Conservation (phyloP, 1,139 yeast species). For the Entelexis paramagnoliae region DNA sequence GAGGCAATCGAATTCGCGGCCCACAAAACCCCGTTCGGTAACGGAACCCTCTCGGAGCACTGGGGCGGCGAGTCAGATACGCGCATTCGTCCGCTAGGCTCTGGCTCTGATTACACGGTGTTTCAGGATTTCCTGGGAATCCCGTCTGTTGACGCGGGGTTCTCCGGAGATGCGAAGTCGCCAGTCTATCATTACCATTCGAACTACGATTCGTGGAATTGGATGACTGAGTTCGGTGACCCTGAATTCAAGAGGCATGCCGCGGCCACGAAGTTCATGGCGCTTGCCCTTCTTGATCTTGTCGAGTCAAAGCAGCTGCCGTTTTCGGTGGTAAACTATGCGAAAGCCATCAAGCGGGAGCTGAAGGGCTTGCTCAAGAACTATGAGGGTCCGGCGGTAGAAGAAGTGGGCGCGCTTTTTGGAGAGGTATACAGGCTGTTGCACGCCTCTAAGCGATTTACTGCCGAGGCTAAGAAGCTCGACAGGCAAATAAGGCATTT, state of each 20-base stretch:
- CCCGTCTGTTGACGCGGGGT: slow-evolving; percentile 53
- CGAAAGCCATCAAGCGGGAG: slow-evolving; percentile 27
- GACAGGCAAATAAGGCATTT: slow-evolving; percentile 29
- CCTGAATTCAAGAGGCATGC: slow-evolving; percentile 49
- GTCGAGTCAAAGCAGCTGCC: slow-evolving; percentile 40
- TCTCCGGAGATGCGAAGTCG: slow-evolving; percentile 34
- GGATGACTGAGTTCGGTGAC: slow-evolving; percentile 55
- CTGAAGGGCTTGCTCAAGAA: slow-evolving; percentile 10
- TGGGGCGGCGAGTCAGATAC: slow-evolving; percentile 21
- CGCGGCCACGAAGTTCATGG: slow-evolving; percentile 43
- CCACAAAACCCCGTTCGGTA: slow-evolving; percentile 20
- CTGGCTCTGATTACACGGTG: slow-evolving; percentile 61
- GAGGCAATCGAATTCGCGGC: slow-evolving; percentile 19
- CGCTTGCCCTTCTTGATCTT: slow-evolving; percentile 40
- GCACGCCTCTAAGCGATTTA: slow-evolving; percentile 27
- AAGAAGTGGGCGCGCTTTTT: slow-evolving; percentile 10
- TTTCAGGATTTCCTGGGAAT: slow-evolving; percentile 59
- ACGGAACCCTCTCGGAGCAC: slow-evolving; percentile 22
- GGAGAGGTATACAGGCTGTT: slow-evolving; percentile 10
- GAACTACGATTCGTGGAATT: slow-evolving; percentile 54
- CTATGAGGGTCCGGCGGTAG: slow-evolving; percentile 12
- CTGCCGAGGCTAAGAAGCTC: slow-evolving; percentile 26
- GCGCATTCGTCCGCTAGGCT: slow-evolving; percentile 42
- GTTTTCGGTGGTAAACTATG: slow-evolving; percentile 39
- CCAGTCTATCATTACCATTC: slow-evolving; percentile 61